Evolutionary conservation across 495 filamentous ascomycete genomes (phyloP).

Genomic region (Geopyxis carbonaria): DNA sequence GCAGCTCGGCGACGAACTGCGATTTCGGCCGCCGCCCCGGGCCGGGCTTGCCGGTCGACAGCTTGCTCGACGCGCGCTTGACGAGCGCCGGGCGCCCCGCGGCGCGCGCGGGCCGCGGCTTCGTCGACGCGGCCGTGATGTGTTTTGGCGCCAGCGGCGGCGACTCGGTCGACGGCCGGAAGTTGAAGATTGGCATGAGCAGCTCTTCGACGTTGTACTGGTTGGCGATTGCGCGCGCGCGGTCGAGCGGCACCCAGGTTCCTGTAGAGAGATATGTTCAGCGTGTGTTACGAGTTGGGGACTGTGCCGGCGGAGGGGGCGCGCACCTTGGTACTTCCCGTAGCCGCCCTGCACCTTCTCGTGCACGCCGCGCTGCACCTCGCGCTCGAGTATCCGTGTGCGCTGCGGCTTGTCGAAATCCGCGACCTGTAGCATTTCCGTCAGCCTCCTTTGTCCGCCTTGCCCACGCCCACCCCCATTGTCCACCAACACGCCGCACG

Average conservation of each 20-base stretch:
- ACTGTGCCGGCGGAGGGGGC: not conserved
- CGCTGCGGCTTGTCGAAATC: slow-evolving; percentile 77
- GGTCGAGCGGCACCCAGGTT: slow-evolving; percentile 85
- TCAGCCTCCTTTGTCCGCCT: not conserved
- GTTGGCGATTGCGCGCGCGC: slow-evolving; percentile 62
- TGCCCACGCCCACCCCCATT: too few relatives aligned
- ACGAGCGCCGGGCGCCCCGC: slow-evolving; percentile 23
- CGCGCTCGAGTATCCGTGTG: slow-evolving; percentile 85
- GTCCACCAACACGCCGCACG: too few relatives aligned
- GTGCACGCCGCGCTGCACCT: slow-evolving; percentile 88
- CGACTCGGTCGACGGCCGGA: slow-evolving; percentile 61
- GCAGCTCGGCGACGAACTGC: too few relatives aligned
- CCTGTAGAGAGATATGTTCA: slow-evolving; percentile 34
- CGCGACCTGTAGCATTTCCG: slow-evolving; percentile 30
- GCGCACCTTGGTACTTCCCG: slow-evolving; percentile 86
- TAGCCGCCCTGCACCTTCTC: slow-evolving; percentile 98
- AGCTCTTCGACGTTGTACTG: slow-evolving; percentile 73
- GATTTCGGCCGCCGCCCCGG: too few relatives aligned
- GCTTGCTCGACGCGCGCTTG: slow-evolving; percentile 17
- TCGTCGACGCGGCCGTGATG: slow-evolving; percentile 49
- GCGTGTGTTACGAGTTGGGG: not conserved
- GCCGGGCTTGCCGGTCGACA: too few relatives aligned
- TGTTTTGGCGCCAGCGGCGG: slow-evolving; percentile 92
- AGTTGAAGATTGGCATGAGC: slow-evolving; percentile 77
- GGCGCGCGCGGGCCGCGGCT: slow-evolving; percentile 47